Evolutionary conservation across 1,284 basidiomycete genomes (phyloP).

Genomic region (Afroboletus lepidellus): DNA sequence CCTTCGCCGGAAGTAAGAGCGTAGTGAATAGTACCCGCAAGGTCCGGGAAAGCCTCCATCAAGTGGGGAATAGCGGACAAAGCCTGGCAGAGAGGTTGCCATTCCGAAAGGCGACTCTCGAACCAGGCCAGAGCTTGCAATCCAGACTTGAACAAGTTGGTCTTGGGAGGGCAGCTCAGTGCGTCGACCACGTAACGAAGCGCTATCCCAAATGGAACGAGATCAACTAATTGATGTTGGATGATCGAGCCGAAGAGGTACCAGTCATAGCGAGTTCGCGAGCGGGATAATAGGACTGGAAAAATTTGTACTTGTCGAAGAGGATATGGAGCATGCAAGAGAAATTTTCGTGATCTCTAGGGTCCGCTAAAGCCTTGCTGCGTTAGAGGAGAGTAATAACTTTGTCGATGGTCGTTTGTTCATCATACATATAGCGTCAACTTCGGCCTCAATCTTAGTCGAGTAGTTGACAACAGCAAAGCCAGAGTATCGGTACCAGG

Average conservation of each 20-base stretch:
- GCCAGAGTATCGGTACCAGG: conserved; percentile 85
- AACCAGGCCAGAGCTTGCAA: conserved; percentile 89
- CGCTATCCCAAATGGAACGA: conserved; percentile 94
- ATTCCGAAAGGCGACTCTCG: conserved; percentile 88
- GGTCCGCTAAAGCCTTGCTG: conserved; percentile 79
- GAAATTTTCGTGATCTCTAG: conserved; percentile 93
- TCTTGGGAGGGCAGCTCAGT: conserved; percentile 84
- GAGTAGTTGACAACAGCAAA: conserved; percentile 88
- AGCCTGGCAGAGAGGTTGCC: conserved; percentile 91
- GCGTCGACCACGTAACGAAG: conserved; percentile 97
- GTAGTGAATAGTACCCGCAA: conserved; percentile 74
- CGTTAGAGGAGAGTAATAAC: conserved; percentile 87
- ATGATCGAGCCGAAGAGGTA: conserved; percentile 97
- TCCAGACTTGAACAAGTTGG: conserved; percentile 95
- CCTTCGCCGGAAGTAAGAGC: conserved; percentile 59
- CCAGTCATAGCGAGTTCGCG: conserved; percentile 96
- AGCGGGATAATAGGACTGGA: conserved; percentile 93
- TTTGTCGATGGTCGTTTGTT: conserved; percentile 91
- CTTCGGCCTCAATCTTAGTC: conserved; percentile 88
- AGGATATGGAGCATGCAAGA: conserved; percentile 99
- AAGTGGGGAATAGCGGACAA: conserved; percentile 87
- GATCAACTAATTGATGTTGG: conserved; percentile 91
- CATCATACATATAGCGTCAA: conserved; percentile 96
- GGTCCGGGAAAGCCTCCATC: conserved; percentile 82
- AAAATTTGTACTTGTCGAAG: conserved; percentile 99